A percentile compares a stretch with the other conserved stretches of the same genome.
Conservation (phyloP, 148 eudicot species). For the Bassia scoparia region DNA sequence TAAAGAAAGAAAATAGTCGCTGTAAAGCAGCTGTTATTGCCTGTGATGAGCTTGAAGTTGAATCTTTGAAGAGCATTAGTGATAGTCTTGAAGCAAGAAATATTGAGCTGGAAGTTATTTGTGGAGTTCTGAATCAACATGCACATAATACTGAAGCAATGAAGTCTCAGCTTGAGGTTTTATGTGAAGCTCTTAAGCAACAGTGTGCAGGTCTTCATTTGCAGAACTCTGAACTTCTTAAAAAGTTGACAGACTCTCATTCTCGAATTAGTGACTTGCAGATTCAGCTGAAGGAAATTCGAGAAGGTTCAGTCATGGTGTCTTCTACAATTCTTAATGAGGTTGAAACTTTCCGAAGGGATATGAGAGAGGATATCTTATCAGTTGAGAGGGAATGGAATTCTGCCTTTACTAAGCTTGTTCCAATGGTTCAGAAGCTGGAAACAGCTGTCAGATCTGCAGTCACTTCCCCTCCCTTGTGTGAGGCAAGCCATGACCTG, state of each 20-base stretch:
- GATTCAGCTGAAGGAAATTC: constrained; percentile 49
- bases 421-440: constrained; percentile 51
- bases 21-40: constrained; percentile 33
- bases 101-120: constrained; percentile 63
- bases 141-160: constrained; percentile 44
- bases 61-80: constrained; percentile 44
- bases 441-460: constrained; percentile 39
- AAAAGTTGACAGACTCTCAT: constrained; percentile 41
- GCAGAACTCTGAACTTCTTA: constrained; percentile 43
- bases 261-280: constrained; percentile 44
- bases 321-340: constrained; percentile 37
- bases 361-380: constrained; percentile 40
- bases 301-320: constrained; percentile 38
- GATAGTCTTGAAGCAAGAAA: constrained; percentile 48
- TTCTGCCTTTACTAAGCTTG: constrained; percentile 37
- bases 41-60: constrained; percentile 46
- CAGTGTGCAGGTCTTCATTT: constrained; percentile 32
- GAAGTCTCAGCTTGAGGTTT: constrained; percentile 43
- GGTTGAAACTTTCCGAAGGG: constrained; percentile 49
- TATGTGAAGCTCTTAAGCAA: constrained; percentile 39
- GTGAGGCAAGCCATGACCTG: constrained; percentile 23
- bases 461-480: constrained; percentile 16
- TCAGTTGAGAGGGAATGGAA: constrained; percentile 47
- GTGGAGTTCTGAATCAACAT: constrained; percentile 57
- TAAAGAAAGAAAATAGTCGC: constrained; percentile 38